Evolutionary conservation across 2,329 filamentous ascomycete genomes (phyloP), one percentile per base, ranked within the genome.

Genomic region (Ceratocystis lukuohia): DNA sequence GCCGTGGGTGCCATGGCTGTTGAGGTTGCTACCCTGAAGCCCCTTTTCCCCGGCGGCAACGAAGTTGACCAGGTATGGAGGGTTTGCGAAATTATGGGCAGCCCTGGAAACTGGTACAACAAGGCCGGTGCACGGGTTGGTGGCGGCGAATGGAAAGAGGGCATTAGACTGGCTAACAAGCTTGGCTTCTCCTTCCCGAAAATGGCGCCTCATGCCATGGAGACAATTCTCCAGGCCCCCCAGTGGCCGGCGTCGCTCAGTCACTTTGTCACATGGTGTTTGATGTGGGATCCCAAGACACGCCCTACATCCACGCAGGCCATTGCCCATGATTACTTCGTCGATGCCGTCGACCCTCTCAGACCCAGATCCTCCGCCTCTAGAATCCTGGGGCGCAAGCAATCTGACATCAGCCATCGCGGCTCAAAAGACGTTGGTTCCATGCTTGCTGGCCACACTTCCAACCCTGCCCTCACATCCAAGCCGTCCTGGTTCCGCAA

Each of bases 61-160:
- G 94, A 99, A 78, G 94, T 99, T 1, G 94, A 99, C 72, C 94
- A 99, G 76, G 94, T 99, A 1, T 99, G 94, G 94, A 87, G 94
- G 71, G 90, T 99, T 0, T 99, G 94, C 74, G 94, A 99, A 75
- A 96, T 99, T 67, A 99, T 99, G 94, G 94, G 94, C 62, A 97
- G 93, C 77, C 94, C 94, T 2, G 94, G 94, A 57, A 93, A 93
- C 77, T 99, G 94, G 94, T 94, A 96, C 75, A 96, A 89, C 80
- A 96, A 96, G 77, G 81, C 89, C 4, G 92, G 92, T 28, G 80
- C 82, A 30, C 88, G 87, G 70, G 89, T 99, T 33, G 94, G 94
- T 66, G 94, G 94, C 73, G 94, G 94, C 72, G 94, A 99, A 71
- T 99, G 94, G 94, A 91, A 91, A 72, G 94, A 99, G 67, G 94